These are phyloP conservation scores for Platanus orientalis DNA, from an alignment of 164 flowering plant species.

Conservation along the genomic window DNA sequence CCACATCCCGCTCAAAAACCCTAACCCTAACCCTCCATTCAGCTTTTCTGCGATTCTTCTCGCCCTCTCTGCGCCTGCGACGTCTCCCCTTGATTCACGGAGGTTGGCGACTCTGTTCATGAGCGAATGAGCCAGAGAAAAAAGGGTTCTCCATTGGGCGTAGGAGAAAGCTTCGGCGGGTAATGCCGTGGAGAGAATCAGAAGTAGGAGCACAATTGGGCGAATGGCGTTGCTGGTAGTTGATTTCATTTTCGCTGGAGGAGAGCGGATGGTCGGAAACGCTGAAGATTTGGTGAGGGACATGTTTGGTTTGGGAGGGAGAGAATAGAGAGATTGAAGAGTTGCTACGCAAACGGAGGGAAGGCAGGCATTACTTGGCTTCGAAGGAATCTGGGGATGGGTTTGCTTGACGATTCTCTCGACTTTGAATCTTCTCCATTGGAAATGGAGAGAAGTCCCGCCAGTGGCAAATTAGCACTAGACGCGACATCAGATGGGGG, in stretches of 20 bases:
- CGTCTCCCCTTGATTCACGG: conserved; percentile 53
- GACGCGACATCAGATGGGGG: no score
- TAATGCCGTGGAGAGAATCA: conserved; percentile 6
- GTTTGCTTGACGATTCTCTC: no score
- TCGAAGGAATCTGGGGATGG: no score
- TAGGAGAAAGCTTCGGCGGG: background rate
- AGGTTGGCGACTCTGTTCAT: conserved; percentile 52
- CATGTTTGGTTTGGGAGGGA: no score
- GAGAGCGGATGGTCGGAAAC: background rate
- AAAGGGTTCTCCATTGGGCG: conserved; percentile 10
- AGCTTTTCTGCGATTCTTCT: conserved; percentile 36
- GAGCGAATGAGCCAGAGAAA: conserved; percentile 34
- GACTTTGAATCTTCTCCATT: no score
- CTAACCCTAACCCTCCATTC: conserved; percentile 32
- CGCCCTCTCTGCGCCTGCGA: conserved; percentile 43
- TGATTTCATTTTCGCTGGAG: background rate
- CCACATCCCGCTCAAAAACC: conserved; percentile 34
- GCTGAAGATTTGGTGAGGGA: no score
- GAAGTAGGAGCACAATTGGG: background rate
- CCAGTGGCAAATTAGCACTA: no score
- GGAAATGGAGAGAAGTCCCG: no score
- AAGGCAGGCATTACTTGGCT: no score
- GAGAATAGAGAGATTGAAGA: no score
- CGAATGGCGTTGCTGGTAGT: background rate
- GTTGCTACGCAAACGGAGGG: no score